Percentiles rank a stretch among this genome's conserved stretches.
phyloP scores from a whole-genome alignment of 805 yeast genomes.

The Cyberlindnera americana region DNA sequence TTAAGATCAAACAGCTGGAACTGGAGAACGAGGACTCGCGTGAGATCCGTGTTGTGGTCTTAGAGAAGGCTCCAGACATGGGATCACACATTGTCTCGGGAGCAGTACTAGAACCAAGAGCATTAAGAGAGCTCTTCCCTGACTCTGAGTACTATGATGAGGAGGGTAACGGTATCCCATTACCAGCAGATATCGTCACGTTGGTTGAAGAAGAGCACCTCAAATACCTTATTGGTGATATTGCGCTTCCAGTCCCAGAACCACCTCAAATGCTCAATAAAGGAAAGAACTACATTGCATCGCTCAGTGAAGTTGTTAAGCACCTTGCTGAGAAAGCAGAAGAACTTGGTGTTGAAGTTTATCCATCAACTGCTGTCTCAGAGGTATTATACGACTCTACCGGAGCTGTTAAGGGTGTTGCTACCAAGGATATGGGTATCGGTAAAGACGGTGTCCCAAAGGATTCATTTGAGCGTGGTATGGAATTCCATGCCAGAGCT shows the following conservation, averaged over 20 bases:
- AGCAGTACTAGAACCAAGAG: conserved; percentile 89
- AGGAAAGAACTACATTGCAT: conserved; percentile 80
- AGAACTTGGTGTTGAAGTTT: conserved; percentile 88
- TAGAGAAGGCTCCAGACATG: conserved; percentile 91
- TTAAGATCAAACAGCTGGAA: conserved; percentile 81
- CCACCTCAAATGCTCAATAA: conserved; percentile 87
- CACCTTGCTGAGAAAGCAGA: conserved; percentile 87
- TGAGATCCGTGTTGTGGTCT: conserved; percentile 76
- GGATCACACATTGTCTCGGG: conserved; percentile 94
- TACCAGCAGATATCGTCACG: conserved; percentile 77
- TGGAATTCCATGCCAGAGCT: conserved; percentile 91
- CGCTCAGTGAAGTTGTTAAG: conserved; percentile 75
- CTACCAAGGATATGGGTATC: conserved; percentile 91
- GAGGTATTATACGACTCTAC: conserved; percentile 66
- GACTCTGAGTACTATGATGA: conserved; percentile 53
- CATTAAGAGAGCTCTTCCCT: conserved; percentile 79
- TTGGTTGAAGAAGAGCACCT: conserved; percentile 71
- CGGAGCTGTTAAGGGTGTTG: conserved; percentile 77
- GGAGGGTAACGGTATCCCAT: conserved; percentile 56
- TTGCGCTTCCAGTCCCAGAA: conserved; percentile 75
- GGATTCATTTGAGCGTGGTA: conserved; percentile 87
- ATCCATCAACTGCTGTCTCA: conserved; percentile 84
- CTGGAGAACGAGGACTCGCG: conserved; percentile 51
- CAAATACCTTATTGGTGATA: conserved; percentile 59
- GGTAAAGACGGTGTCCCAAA: conserved; percentile 72